Conservation (phyloP, 345 rosid genomes). For the Mallotus nudiflorus region DNA sequence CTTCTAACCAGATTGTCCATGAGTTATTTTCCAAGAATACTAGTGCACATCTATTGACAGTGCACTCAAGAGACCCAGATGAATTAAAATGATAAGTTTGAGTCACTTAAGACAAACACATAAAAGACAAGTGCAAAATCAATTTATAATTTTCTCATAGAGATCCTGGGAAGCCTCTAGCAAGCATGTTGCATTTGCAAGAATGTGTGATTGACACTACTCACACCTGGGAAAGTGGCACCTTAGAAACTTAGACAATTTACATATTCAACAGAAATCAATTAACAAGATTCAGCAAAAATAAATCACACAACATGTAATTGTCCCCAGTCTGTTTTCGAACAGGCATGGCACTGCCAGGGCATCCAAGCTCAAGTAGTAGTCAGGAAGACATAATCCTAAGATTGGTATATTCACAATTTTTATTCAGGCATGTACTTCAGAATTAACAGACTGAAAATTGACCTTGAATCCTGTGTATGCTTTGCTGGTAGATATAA, state of each 20-base stretch:
- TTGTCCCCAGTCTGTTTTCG: no score
- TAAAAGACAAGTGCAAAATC: not conserved
- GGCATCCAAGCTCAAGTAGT: no score
- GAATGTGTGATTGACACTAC: not conserved
- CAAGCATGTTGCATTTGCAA: not conserved
- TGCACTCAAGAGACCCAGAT: no score
- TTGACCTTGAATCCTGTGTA: slow-evolving; percentile 57
- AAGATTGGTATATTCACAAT: not conserved
- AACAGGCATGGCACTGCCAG: no score
- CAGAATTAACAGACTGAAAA: not conserved
- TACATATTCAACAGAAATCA: not conserved
- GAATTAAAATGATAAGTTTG: not conserved
- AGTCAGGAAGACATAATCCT: not conserved
- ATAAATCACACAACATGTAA: no score
- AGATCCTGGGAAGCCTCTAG: no score
- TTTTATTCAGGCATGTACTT: not conserved
- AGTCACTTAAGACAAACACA: not conserved
- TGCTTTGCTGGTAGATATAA: slow-evolving; percentile 76
- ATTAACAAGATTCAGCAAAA: not conserved
- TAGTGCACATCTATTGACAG: not conserved
- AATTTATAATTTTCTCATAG: not conserved
- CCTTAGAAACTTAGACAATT: not conserved
- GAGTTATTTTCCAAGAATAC: not conserved
- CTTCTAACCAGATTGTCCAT: not conserved
- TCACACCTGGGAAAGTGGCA: not conserved